Conservation (phyloP, 192 early-diverging fungal genomes). For the Dissophora globulifera region DNA sequence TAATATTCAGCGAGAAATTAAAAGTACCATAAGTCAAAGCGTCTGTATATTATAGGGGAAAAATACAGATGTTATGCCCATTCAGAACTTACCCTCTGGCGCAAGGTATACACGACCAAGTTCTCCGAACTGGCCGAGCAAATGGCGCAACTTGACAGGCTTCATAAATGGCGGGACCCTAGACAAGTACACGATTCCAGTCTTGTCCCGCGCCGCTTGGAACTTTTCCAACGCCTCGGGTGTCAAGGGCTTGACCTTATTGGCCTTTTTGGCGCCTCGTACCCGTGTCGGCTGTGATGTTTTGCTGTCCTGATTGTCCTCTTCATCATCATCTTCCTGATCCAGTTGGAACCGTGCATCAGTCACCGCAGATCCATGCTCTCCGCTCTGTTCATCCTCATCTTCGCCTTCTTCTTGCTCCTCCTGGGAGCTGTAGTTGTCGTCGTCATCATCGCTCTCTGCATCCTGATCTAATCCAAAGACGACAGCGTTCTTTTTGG, state of each 20-base stretch:
- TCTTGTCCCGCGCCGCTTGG: conserved; percentile 72
- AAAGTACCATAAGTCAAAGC: too few species aligned
- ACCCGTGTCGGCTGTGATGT: conserved; percentile 7
- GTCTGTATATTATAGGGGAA: too few species aligned
- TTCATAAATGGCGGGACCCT: conserved; percentile 95
- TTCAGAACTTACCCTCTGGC: conserved; percentile 82
- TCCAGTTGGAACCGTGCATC: conserved; percentile 3
- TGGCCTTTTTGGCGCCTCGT: conserved; percentile 43
- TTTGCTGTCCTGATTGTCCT: too few species aligned
- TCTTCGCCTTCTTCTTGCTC: conserved; percentile 38
- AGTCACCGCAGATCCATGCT: neutral
- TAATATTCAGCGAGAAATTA: too few species aligned
- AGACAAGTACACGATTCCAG: conserved; percentile 93
- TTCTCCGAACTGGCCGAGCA: conserved; percentile 78
- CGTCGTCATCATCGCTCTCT: conserved; percentile 18
- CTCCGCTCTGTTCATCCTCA: neutral
- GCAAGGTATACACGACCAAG: conserved; percentile 88
- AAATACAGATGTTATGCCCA: too few species aligned
- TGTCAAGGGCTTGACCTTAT: conserved; percentile 70
- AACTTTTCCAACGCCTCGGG: conserved; percentile 69
- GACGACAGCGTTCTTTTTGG: conserved; percentile 22
- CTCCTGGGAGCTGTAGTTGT: conserved; percentile 28
- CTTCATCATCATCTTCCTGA: conserved; percentile 1
- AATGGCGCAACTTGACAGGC: conserved; percentile 77
- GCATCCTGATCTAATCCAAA: conserved; percentile 37